phyloP scores from a whole-genome alignment of 345 rosid species.

The Eucalyptus microcorys region DNA sequence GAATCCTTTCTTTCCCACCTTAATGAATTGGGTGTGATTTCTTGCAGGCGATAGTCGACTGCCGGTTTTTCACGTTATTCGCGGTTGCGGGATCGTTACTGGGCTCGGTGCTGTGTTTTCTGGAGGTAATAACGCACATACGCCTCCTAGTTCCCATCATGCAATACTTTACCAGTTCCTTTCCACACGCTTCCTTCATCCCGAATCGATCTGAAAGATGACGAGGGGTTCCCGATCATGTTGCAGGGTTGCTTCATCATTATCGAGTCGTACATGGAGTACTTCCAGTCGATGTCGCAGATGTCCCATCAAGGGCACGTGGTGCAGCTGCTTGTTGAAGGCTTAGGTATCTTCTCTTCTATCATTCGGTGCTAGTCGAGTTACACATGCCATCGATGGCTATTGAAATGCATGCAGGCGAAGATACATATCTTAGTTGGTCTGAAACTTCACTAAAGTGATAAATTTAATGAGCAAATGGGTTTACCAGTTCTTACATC shows the following conservation, averaged over 20 bases:
- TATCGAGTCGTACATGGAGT: constrained; percentile 29
- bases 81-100: constrained; percentile 65
- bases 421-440: not conserved
- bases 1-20: not conserved
- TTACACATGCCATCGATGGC: not conserved
- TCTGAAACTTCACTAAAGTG: not conserved
- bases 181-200: not conserved
- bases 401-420: not conserved
- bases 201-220: not conserved
- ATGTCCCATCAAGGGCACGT: constrained; percentile 23
- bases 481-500: not conserved
- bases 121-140: constrained; percentile 28
- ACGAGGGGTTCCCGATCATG: not conserved
- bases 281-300: constrained; percentile 18
- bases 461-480: not conserved
- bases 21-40: not conserved
- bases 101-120: constrained; percentile 55
- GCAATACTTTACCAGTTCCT: not conserved
- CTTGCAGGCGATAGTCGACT: constrained; percentile 45
- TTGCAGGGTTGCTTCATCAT: constrained; percentile 49
- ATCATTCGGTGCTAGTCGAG: not conserved
- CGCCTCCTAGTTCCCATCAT: not conserved
- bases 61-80: constrained; percentile 55
- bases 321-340: constrained; percentile 41
- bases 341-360: constrained; percentile 31